phyloP scores from a whole-genome alignment of 2,329 filamentous ascomycete genomes.

The Phyllosticta citriasiana region DNA sequence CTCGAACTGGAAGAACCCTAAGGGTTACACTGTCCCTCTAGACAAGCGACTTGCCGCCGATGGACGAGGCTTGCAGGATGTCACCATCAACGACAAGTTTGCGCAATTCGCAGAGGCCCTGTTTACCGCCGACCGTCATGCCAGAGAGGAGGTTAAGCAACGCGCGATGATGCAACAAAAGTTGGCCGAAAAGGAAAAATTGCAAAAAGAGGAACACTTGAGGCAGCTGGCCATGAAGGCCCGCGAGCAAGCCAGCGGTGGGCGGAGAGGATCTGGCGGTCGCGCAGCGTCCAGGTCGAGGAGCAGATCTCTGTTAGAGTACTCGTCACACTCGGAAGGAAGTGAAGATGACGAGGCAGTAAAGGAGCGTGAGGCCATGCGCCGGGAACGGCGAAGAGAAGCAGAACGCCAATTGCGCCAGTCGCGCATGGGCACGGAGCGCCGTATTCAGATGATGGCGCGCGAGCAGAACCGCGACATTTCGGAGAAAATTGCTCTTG shows the following conservation, averaged over 20 bases:
- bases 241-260: slow-evolving; percentile 62
- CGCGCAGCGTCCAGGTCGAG: slow-evolving; percentile 23
- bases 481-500: slow-evolving; percentile 90
- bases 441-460: slow-evolving; percentile 83
- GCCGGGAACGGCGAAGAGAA: slow-evolving; percentile 68
- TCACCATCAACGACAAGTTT: slow-evolving; percentile 97
- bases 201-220: slow-evolving; percentile 85
- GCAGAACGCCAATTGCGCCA: slow-evolving; percentile 85
- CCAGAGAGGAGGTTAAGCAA: slow-evolving; percentile 88
- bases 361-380: slow-evolving; percentile 64
- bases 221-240: slow-evolving; percentile 84
- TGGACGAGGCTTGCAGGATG: slow-evolving; percentile 81
- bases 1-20: slow-evolving; percentile 99
- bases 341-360: slow-evolving; percentile 59
- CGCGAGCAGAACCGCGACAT: slow-evolving; percentile 95
- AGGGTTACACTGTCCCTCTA: slow-evolving; percentile 90
- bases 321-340: slow-evolving; percentile 33
- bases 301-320: slow-evolving; percentile 33
- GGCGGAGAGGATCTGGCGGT: slow-evolving; percentile 14
- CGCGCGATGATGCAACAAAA: slow-evolving; percentile 91
- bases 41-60: slow-evolving; percentile 94
- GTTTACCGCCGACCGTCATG: slow-evolving; percentile 89
- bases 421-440: slow-evolving; percentile 90
- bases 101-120: slow-evolving; percentile 91
- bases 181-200: slow-evolving; percentile 91